phyloP scores from a whole-genome alignment of 805 yeast species.

The Priceomyces fermenticarens region DNA sequence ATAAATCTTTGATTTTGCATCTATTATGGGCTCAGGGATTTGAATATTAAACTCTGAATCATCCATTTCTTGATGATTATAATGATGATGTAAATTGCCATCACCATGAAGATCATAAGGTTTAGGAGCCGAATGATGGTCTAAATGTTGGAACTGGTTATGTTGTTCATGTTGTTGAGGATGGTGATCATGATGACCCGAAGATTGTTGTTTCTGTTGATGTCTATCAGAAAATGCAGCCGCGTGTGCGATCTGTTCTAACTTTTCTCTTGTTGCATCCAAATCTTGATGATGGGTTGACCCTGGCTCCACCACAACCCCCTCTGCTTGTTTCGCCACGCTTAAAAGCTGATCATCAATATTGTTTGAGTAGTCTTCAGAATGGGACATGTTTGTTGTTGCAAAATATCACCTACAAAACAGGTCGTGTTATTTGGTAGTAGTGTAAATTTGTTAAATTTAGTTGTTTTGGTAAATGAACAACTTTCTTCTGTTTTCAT shows the following conservation, averaged over 20 bases:
- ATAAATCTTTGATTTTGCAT: conserved; percentile 40
- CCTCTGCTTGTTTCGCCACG: conserved; percentile 35
- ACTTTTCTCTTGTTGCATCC: conserved; percentile 23
- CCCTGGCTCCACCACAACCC: conserved; percentile 11
- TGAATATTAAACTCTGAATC: conserved; percentile 43
- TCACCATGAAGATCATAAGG: conserved; percentile 9
- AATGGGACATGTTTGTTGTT: conserved; percentile 9
- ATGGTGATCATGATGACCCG: conserved; percentile 8
- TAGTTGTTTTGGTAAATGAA: conserved; percentile 12
- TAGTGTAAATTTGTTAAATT: conserved; percentile 18
- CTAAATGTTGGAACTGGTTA: conserved; percentile 12
- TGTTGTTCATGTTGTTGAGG: conserved; percentile 12
- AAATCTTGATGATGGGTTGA: conserved; percentile 10
- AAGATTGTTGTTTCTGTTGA: conserved; percentile 13
- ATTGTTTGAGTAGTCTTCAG: conserved; percentile 25
- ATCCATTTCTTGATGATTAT: conserved; percentile 19
- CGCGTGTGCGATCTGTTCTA: conserved; percentile 30
- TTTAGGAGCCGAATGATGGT: conserved; percentile 12
- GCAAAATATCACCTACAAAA: background rate
- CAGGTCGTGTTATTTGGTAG: conserved; percentile 22
- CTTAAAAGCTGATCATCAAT: conserved; percentile 43
- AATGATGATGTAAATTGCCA: conserved; percentile 8
- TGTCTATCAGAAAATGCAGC: conserved; percentile 15
- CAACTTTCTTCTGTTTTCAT: conserved; percentile 4
- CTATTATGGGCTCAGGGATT: conserved; percentile 45